phyloP scores from a whole-genome alignment of 345 rosid genomes.

The Psidium guajava region DNA sequence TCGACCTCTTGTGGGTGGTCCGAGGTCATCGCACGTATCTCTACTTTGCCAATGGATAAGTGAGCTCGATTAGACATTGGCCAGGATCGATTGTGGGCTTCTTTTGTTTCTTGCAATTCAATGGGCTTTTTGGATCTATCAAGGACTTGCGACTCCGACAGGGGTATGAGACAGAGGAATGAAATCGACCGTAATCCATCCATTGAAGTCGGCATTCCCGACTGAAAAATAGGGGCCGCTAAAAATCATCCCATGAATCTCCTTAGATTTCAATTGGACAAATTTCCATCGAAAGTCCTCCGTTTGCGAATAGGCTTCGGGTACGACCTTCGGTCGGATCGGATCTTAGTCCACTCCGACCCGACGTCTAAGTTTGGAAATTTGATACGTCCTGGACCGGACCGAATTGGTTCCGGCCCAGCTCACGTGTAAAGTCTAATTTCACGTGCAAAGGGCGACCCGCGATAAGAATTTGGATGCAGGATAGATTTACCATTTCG shows the following conservation, averaged over 20 bases:
- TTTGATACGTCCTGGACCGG: accelerated
- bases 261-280: neutral
- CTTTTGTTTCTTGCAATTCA: neutral
- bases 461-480: too few relatives aligned
- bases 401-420: neutral
- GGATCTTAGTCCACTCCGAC: neutral
- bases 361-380: neutral
- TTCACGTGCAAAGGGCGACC: neutral
- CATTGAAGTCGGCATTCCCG: neutral
- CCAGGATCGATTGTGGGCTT: neutral
- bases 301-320: neutral
- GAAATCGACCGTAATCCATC: neutral
- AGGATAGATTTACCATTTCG: neutral
- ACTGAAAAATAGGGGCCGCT: too few relatives aligned
- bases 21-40: neutral
- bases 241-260: neutral
- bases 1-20: neutral
- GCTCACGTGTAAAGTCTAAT: neutral
- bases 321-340: neutral
- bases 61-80: neutral
- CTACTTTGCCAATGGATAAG: neutral
- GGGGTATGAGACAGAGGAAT: neutral
- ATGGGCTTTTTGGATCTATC: neutral
- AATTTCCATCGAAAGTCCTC: neutral
- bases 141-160: neutral